phyloP scores from a whole-genome alignment of 164 flowering plant genomes.

The Magnolia changhungtana region DNA sequence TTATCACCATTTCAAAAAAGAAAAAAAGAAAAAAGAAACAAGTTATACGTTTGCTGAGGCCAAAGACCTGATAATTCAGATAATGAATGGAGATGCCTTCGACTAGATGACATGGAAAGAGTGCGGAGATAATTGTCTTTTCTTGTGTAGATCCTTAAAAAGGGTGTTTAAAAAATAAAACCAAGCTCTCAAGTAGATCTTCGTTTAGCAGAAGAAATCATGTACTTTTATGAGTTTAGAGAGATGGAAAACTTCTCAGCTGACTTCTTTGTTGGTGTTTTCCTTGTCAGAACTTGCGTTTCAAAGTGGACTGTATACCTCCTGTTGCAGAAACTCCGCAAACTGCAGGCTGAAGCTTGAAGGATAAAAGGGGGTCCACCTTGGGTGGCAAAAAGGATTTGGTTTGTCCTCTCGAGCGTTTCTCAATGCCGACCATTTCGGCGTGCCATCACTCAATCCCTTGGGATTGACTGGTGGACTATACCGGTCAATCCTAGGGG shows the following conservation, averaged over 20 bases:
- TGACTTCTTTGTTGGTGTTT: neutral
- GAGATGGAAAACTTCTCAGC: neutral
- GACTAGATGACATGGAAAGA: no score
- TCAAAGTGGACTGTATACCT: slow-evolving; percentile 92
- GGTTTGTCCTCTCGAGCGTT: neutral
- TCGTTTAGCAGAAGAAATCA: neutral
- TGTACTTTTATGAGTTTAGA: neutral
- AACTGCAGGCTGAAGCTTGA: slow-evolving; percentile 17
- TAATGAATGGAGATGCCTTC: no score
- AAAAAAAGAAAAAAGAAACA: no score
- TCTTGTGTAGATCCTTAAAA: no score
- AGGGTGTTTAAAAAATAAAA: no score
- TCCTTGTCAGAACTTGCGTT: slow-evolving; percentile 51
- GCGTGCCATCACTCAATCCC: neutral
- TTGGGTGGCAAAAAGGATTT: neutral
- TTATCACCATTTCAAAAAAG: no score
- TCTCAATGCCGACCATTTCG: neutral
- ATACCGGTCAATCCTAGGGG: neutral
- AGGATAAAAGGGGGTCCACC: neutral
- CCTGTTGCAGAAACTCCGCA: slow-evolving; percentile 60
- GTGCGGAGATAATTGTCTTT: no score
- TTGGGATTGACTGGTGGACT: neutral
- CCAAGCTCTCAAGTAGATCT: no score
- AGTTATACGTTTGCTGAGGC: neutral
- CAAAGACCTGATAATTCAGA: no score